Conservation (phyloP, 371 early-diverging fungal genomes). For the Circinella minor region DNA sequence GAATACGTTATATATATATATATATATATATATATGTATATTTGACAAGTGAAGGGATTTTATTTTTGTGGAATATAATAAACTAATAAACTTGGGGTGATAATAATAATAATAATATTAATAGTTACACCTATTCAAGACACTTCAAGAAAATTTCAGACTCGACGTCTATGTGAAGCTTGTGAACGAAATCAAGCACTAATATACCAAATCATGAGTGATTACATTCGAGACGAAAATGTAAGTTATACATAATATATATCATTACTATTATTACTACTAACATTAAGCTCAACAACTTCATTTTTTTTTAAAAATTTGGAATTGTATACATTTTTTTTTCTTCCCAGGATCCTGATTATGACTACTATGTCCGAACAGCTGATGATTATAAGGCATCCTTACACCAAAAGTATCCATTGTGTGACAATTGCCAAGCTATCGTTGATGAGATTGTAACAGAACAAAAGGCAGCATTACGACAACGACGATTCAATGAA, state of each 20-base stretch:
- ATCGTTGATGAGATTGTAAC: conserved; percentile 19
- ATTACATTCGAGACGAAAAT: conserved; percentile 28
- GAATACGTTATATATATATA: not conserved
- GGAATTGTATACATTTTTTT: not conserved
- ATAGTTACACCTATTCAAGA: not conserved
- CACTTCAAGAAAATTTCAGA: conserved; percentile 1
- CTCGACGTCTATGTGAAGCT: conserved; percentile 20
- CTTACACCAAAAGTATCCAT: conserved; percentile 26
- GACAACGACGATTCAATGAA: conserved; percentile 19
- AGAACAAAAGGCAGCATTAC: conserved; percentile 18
- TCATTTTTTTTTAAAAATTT: too few relatives aligned
- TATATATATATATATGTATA: too few relatives aligned
- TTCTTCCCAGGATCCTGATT: conserved; percentile 22
- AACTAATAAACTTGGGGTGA: too few relatives aligned
- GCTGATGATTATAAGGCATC: conserved; percentile 21
- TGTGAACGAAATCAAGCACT: conserved; percentile 23
- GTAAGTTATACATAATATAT: not conserved
- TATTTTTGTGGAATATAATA: too few relatives aligned
- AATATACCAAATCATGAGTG: conserved; percentile 31
- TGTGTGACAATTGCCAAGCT: conserved; percentile 26
- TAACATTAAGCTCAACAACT: too few relatives aligned
- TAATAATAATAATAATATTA: not conserved
- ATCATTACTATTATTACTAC: too few relatives aligned
- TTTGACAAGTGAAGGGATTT: too few relatives aligned
- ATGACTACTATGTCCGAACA: conserved; percentile 13